Conservation (phyloP, 2,329 filamentous ascomycete species). For the Rhynchosporium agropyri region DNA sequence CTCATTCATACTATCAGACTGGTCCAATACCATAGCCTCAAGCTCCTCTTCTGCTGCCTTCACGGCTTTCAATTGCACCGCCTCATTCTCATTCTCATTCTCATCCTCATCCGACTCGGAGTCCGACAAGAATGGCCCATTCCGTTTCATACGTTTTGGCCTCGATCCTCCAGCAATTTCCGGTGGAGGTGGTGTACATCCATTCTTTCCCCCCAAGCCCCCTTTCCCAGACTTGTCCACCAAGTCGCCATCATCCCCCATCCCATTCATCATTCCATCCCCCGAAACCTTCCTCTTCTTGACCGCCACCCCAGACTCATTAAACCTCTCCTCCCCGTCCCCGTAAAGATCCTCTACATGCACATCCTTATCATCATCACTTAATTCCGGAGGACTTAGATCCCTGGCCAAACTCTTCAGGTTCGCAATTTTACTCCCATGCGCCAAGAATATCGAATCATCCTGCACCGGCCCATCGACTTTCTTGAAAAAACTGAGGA, state of each 20-base stretch:
- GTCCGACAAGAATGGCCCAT: constrained; percentile 71
- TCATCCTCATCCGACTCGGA: constrained; percentile 56
- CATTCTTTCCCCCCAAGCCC: constrained; percentile 10
- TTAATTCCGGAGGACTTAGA: constrained; percentile 24
- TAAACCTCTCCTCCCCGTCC: constrained; percentile 43
- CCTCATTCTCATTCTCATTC: constrained; percentile 35
- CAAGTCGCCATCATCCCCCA: constrained; percentile 18
- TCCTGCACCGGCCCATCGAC: constrained; percentile 53
- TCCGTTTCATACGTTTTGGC: constrained; percentile 40
- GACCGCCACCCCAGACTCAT: constrained; percentile 44
- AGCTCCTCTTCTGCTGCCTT: constrained; percentile 31
- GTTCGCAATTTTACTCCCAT: constrained; percentile 34
- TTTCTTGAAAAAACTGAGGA: constrained; percentile 76
- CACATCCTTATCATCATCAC: constrained; percentile 22
- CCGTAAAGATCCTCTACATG: constrained; percentile 33
- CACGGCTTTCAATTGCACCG: constrained; percentile 27
- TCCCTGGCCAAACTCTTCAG: constrained; percentile 19
- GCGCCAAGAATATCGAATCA: constrained; percentile 58
- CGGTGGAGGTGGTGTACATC: constrained; percentile 30
- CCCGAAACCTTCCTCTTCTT: constrained; percentile 49
- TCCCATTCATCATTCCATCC: constrained; percentile 14
- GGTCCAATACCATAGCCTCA: constrained; percentile 19
- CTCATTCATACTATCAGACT: constrained; percentile 27
- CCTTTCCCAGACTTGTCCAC: constrained; percentile 11
- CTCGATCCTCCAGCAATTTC: constrained; percentile 40